A percentile compares a stretch with the other conserved stretches of the same genome.
phyloP scores from a whole-genome alignment of 345 rosid species.

The Dipteronia sinensis region DNA sequence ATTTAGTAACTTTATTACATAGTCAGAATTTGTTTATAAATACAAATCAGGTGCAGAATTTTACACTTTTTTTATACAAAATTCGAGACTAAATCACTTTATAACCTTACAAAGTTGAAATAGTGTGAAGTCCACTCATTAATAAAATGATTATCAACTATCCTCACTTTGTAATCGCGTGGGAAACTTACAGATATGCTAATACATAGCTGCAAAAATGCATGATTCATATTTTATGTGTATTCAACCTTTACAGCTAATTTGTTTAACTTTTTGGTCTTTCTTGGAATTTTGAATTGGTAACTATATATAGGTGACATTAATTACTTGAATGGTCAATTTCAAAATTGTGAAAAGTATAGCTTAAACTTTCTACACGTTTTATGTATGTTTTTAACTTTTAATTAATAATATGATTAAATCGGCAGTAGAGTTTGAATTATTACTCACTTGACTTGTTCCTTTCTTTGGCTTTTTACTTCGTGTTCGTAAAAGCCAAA shows the following conservation, averaged over 20 bases:
- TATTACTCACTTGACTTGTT: background rate
- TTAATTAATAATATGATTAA: too few species aligned
- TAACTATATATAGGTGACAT: background rate
- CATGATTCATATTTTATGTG: background rate
- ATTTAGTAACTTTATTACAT: too few species aligned
- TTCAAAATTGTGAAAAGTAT: background rate
- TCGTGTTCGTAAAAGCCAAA: background rate
- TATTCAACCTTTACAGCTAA: background rate
- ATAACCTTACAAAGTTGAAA: too few species aligned
- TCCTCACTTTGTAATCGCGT: too few species aligned
- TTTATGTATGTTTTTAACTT: background rate
- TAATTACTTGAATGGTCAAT: too few species aligned
- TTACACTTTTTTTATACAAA: too few species aligned
- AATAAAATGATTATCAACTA: too few species aligned
- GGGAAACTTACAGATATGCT: too few species aligned
- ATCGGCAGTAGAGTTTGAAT: background rate
- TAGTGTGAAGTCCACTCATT: too few species aligned
- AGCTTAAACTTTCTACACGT: background rate
- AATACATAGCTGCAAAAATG: background rate
- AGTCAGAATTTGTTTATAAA: too few species aligned
- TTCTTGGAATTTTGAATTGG: background rate
- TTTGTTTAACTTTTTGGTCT: background rate
- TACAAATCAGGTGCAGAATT: too few species aligned
- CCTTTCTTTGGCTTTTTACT: background rate
- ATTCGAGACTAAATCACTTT: too few species aligned